Evolutionary conservation across 768 basidiomycete species (phyloP).

Genomic region (Phanerochaete sordida): DNA sequence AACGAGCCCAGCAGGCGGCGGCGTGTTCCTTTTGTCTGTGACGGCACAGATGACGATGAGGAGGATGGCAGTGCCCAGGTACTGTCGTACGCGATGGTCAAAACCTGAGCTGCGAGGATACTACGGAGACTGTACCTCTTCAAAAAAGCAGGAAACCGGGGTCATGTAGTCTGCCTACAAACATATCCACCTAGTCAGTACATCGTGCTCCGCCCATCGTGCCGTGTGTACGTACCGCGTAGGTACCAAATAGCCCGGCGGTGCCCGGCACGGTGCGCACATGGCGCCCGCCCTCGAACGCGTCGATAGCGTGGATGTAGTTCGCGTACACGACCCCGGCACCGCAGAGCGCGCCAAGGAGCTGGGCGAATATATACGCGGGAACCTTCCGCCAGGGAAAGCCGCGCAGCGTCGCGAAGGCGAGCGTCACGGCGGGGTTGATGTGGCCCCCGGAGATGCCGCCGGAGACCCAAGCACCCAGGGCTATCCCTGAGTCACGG

Average conservation of each 20-base stretch:
- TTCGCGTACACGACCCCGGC: constrained; percentile 58
- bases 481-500: constrained; percentile 41
- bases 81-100: constrained; percentile 30
- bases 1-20: constrained; percentile 46
- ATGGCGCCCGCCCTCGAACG: constrained; percentile 52
- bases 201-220: neutral
- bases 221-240: constrained; percentile 43
- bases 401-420: constrained; percentile 61
- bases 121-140: constrained; percentile 30
- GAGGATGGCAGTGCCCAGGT: constrained; percentile 53
- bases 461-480: constrained; percentile 66
- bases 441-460: constrained; percentile 70
- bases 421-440: constrained; percentile 55
- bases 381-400: constrained; percentile 86
- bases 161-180: constrained; percentile 38
- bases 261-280: constrained; percentile 55
- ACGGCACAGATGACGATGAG: constrained; percentile 50
- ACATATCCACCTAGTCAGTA: neutral
- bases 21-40: constrained; percentile 50
- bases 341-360: constrained; percentile 60
- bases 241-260: constrained; percentile 57
- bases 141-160: constrained; percentile 40
- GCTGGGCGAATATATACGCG: constrained; percentile 57
- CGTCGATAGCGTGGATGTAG: constrained; percentile 64
- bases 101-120: neutral